phyloP scores from a whole-genome alignment of 2,329 filamentous ascomycete species.

The Monosporascus sp. region DNA sequence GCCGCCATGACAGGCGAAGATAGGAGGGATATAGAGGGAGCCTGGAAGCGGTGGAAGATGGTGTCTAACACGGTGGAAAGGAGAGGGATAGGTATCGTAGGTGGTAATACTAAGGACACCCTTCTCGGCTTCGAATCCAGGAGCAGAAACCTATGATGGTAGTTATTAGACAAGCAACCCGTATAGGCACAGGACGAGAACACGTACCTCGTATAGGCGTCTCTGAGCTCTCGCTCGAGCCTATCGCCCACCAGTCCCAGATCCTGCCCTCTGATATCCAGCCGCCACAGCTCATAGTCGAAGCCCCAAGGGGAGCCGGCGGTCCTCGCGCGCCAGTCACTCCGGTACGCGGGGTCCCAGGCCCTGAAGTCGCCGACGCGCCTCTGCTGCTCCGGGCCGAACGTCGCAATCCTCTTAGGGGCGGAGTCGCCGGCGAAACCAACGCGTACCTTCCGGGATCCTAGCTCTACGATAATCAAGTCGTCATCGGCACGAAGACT shows the following conservation, averaged over 20 bases:
- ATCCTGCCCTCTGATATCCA: constrained; percentile 68
- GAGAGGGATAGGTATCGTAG: constrained; percentile 70
- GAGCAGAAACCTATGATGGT: constrained; percentile 48
- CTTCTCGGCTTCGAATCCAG: constrained; percentile 73
- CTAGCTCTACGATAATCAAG: constrained; percentile 75
- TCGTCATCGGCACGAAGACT: constrained; percentile 75
- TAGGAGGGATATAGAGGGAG: constrained; percentile 74
- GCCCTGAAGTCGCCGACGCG: constrained; percentile 76
- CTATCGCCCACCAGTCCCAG: constrained; percentile 79
- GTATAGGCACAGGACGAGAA: constrained; percentile 24
- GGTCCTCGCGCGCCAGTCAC: constrained; percentile 41
- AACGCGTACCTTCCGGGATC: constrained; percentile 69
- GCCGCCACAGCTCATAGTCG: constrained; percentile 70
- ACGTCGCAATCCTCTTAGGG: constrained; percentile 66
- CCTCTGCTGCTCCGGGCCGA: constrained; percentile 70
- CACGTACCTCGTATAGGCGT: constrained; percentile 74
- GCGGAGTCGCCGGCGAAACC: constrained; percentile 81
- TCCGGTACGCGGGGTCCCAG: constrained; percentile 54
- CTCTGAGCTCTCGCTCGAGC: constrained; percentile 74
- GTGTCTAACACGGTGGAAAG: constrained; percentile 71
- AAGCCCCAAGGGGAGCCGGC: constrained; percentile 53
- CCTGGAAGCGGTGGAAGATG: constrained; percentile 75
- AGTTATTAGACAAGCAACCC: background rate
- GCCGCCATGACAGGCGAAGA: constrained; percentile 69
- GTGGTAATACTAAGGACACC: constrained; percentile 70